These are phyloP conservation scores for Ciborinia camelliae DNA, from an alignment of 2,329 filamentous ascomycete species.

Conservation along the genomic window DNA sequence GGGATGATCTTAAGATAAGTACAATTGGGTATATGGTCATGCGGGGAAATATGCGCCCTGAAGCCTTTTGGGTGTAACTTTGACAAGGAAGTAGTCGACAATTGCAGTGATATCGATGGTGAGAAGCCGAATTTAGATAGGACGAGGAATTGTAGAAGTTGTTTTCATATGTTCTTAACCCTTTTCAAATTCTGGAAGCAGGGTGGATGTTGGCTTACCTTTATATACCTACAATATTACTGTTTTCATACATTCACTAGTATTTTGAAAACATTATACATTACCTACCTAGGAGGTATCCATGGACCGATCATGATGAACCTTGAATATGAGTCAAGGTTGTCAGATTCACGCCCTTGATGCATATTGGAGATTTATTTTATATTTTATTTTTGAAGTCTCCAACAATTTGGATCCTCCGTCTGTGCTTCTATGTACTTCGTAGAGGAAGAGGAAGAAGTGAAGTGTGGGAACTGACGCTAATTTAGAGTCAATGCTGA, in stretches of 20 bases:
- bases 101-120: conserved; percentile 20
- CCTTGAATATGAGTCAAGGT: conserved; percentile 9
- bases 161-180: background rate
- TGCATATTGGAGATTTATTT: background rate
- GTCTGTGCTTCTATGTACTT: background rate
- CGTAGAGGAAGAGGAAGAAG: too few relatives aligned
- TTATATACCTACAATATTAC: background rate
- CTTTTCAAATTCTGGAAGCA: background rate
- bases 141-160: background rate
- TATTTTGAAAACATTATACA: background rate
- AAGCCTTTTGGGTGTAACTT: conserved; percentile 4
- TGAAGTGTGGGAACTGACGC: background rate
- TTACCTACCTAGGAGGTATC: background rate
- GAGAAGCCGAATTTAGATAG: background rate
- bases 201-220: background rate
- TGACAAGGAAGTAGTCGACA: conserved; percentile 6
- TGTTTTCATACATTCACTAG: background rate
- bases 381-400: background rate
- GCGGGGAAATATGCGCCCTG: conserved; percentile 16
- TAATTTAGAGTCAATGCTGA: background rate
- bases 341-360: conserved; percentile 10
- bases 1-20: background rate
- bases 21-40: conserved; percentile 8
- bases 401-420: background rate
- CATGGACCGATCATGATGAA: background rate